Base-by-base conservation (phyloP, 2,329 filamentous ascomycete genomes). In the Pleurostoma richardsiae region DNA sequence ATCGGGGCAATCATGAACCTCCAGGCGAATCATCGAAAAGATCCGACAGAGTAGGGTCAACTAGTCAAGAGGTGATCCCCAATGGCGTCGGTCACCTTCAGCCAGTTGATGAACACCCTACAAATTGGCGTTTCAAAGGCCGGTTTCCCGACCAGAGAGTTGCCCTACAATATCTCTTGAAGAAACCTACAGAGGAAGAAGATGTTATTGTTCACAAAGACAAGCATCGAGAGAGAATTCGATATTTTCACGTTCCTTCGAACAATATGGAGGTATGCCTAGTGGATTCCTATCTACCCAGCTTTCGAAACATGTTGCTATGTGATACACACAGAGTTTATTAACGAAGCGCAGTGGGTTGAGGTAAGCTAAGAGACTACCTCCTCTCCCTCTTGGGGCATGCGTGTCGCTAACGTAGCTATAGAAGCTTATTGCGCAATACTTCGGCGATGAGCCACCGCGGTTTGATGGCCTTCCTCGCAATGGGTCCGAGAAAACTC, bases 171-270 rank as follows among this genome's bases (percentile, higher is more conserved):
- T 36, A 36, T 36, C 33, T 36, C 33, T 36, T 36, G 33, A n/a
- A 8, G n/a, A 36, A 36, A n/a, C 8, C 8, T 36, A n/a, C 8
- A 8, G 33, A 36, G 3, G 29, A 29, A 6, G 33, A 36, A n/a
- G 33, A 36, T 36, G 33, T 36, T 8, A 36, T 36, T 8, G 8
- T 36, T 36, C n/a, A n/a, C 8, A n/a, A n/a, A 36, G 33, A 36
- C 8, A 8, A n/a, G n/a, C 8, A 36, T 36, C 33, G 8, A 36
- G 33, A 36, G 8, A 36, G 33, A 36, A 8, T 36, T 36, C 33
- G 33, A 36, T 46, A 46, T 29, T 46, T 46, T n/a, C 40, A 46
- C 6, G 19, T 46, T 3, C 44, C 44, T 11, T 26, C 30, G 2
- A 46, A 46, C 6, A 46, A 46, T 10, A 42, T 46, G 40, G 33